phyloP scores from a whole-genome alignment of 805 yeast genomes.

The Sporopachydermia lactativora region DNA sequence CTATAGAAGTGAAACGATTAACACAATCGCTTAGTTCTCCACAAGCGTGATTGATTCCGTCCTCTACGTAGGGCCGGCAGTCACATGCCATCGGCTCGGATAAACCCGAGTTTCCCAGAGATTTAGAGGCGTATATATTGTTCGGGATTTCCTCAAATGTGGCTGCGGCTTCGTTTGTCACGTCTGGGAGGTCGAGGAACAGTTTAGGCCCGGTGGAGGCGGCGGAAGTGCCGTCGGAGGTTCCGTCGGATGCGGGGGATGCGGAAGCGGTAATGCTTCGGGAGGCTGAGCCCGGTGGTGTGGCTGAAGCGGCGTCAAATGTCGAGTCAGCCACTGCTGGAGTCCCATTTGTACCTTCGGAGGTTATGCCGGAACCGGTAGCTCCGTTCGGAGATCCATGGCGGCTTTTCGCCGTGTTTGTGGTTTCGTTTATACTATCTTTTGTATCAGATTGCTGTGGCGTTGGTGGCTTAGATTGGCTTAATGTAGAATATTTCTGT shows the following conservation, averaged over 20 bases:
- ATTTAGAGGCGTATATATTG: constrained; percentile 48
- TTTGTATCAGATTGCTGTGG: neutral
- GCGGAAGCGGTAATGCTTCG: too few relatives aligned
- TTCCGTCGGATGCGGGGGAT: too few relatives aligned
- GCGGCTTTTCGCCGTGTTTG: too few relatives aligned
- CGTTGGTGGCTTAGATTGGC: neutral
- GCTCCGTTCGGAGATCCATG: too few relatives aligned
- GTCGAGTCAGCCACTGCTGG: neutral
- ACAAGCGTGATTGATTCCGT: constrained; percentile 52
- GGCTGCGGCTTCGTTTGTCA: constrained; percentile 52
- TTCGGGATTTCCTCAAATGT: constrained; percentile 42
- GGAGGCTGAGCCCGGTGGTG: too few relatives aligned
- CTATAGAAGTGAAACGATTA: constrained; percentile 82
- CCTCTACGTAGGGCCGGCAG: constrained; percentile 37
- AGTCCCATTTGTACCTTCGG: neutral
- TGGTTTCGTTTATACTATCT: neutral
- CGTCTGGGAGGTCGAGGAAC: constrained; percentile 26
- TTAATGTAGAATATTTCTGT: too few relatives aligned
- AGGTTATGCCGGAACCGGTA: too few relatives aligned
- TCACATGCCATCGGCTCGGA: constrained; percentile 87
- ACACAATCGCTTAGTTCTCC: constrained; percentile 81
- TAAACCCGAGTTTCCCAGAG: constrained; percentile 58
- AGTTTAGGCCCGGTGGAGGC: too few relatives aligned
- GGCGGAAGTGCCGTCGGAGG: too few relatives aligned
- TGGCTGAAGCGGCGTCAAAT: too few relatives aligned